phyloP scores from a whole-genome alignment of 2,329 filamentous ascomycete species.

The Dryadomyces quercus-mongolicae region DNA sequence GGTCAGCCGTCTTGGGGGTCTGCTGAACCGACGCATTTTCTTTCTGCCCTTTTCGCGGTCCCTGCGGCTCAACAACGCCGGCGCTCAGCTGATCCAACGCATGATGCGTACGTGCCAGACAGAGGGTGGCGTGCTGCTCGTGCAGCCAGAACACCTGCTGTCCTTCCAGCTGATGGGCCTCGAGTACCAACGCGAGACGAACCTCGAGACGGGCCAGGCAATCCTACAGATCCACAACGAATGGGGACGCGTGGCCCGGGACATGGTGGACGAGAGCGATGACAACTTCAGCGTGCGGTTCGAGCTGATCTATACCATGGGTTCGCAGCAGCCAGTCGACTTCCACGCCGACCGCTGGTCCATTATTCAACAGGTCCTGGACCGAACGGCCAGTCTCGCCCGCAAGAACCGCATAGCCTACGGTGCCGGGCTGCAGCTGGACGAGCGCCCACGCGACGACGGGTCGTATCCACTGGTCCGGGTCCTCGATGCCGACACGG shows the following conservation, averaged over 20 bases:
- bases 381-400: not conserved
- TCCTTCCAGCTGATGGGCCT: constrained; percentile 52
- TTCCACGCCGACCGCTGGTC: constrained; percentile 43
- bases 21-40: constrained; percentile 41
- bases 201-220: constrained; percentile 7
- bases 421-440: too few relatives aligned
- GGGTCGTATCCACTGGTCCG: too few relatives aligned
- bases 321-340: constrained; percentile 36
- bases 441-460: too few relatives aligned
- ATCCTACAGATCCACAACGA: constrained; percentile 15
- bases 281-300: constrained; percentile 49
- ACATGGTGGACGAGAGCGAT: constrained; percentile 55
- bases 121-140: constrained; percentile 40
- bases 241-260: constrained; percentile 24
- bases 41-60: constrained; percentile 47
- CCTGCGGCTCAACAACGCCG: constrained; percentile 18
- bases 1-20: constrained; percentile 38
- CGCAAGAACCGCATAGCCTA: too few relatives aligned
- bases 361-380: constrained; percentile 39
- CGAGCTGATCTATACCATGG: constrained; percentile 52
- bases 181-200: constrained; percentile 24
- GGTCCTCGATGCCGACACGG: too few relatives aligned
- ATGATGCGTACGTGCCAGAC: constrained; percentile 32
- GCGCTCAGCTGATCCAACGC: constrained; percentile 22
- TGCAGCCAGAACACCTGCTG: constrained; percentile 51